Percentiles rank a stretch among this genome's conserved stretches.
Evolutionary conservation across 345 rosid species (phyloP).

Genomic region (Syzygium oleosum): DNA sequence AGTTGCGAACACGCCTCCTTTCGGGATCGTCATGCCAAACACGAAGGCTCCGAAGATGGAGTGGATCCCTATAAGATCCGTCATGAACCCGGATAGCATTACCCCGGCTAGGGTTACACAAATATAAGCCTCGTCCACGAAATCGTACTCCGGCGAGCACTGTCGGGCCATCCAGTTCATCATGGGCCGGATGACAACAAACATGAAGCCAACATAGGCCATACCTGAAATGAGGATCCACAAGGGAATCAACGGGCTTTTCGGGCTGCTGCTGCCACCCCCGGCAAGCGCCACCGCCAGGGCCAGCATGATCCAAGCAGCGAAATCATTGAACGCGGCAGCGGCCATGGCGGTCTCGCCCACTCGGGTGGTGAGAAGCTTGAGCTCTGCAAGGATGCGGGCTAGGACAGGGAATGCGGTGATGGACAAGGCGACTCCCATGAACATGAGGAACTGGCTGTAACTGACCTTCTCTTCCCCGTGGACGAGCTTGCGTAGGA

Average conservation of each 20-base stretch:
- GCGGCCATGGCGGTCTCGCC: constrained; percentile 91
- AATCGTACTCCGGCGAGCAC: constrained; percentile 41
- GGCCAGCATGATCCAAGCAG: constrained; percentile 81
- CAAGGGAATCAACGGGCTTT: constrained; percentile 52
- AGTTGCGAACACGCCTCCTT: constrained; percentile 74
- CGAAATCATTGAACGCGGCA: constrained; percentile 84
- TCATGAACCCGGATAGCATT: constrained; percentile 64
- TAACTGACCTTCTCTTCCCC: constrained; percentile 50
- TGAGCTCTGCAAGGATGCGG: constrained; percentile 88
- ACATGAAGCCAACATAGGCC: constrained; percentile 57
- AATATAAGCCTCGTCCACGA: constrained; percentile 59
- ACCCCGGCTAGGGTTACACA: constrained; percentile 70
- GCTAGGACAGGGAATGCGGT: constrained; percentile 93
- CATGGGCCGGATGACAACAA: constrained; percentile 51
- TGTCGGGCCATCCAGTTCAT: constrained; percentile 62
- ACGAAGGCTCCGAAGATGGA: constrained; percentile 80
- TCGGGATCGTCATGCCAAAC: constrained; percentile 73
- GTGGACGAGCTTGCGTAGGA: constrained; percentile 37
- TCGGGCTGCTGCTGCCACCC: constrained; percentile 29
- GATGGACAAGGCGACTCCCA: constrained; percentile 89
- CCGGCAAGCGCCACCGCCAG: constrained; percentile 73
- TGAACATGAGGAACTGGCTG: constrained; percentile 60
- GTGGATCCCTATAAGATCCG: constrained; percentile 75
- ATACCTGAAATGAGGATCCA: constrained; percentile 68
- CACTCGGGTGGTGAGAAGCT: constrained; percentile 52